phyloP scores from a whole-genome alignment of 2,329 filamentous ascomycete species.

The Exophiala calicioides region DNA sequence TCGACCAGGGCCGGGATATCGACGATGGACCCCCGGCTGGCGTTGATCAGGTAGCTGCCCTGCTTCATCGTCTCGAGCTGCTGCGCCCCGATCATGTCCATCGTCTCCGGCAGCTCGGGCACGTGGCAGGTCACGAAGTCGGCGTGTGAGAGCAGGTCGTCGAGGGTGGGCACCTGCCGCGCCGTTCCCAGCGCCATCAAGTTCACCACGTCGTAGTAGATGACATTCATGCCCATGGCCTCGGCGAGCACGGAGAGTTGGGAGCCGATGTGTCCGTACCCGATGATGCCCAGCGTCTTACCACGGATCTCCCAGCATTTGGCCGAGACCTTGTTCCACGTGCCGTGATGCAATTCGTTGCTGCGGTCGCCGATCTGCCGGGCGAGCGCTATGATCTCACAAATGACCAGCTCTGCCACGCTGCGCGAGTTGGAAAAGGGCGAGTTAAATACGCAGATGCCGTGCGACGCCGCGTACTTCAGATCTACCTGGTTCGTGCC shows the following conservation, averaged over 20 bases:
- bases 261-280: slow-evolving; percentile 95
- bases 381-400: slow-evolving; percentile 86
- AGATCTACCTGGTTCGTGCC: slow-evolving; percentile 95
- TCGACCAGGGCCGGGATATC: slow-evolving; percentile 91
- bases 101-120: slow-evolving; percentile 88
- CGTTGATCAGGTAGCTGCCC: slow-evolving; percentile 93
- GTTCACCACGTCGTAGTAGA: slow-evolving; percentile 94
- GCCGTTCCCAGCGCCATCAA: slow-evolving; percentile 92
- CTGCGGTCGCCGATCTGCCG: slow-evolving; percentile 92
- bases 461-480: slow-evolving; percentile 75
- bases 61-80: slow-evolving; percentile 88
- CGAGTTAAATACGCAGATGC: slow-evolving; percentile 98
- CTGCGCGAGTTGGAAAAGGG: slow-evolving; percentile 97
- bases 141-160: slow-evolving; percentile 72
- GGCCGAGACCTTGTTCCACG: slow-evolving; percentile 96
- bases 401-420: slow-evolving; percentile 94
- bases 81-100: slow-evolving; percentile 79
- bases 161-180: slow-evolving; percentile 75
- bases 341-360: slow-evolving; percentile 88
- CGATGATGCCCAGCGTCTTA: slow-evolving; percentile 96
- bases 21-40: slow-evolving; percentile 88
- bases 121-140: slow-evolving; percentile 97
- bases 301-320: slow-evolving; percentile 98
- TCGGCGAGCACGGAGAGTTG: slow-evolving; percentile 95
- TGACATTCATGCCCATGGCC: slow-evolving; percentile 96